phyloP scores from a whole-genome alignment of 345 rosid species.

The Rhodamnia rubescens region DNA sequence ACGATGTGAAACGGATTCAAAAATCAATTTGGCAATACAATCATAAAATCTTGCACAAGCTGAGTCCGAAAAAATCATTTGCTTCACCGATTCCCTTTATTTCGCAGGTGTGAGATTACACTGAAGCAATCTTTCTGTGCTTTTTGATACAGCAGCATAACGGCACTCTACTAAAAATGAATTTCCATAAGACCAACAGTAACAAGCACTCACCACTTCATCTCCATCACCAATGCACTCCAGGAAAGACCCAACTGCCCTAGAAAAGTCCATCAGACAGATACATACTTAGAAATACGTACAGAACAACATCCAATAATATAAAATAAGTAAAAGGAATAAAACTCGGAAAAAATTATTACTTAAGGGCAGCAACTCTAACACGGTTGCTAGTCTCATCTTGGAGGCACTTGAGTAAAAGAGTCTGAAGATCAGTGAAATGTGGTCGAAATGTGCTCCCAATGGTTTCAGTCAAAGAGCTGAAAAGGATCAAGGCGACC shows the following conservation, averaged over 20 bases:
- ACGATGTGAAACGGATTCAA: not conserved
- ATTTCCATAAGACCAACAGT: not conserved
- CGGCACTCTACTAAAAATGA: not conserved
- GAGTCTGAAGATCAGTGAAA: slow-evolving; percentile 81
- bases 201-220: slow-evolving; percentile 63
- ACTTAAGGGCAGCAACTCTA: slow-evolving; percentile 98
- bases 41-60: not conserved
- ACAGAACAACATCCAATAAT: not conserved
- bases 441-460: slow-evolving; percentile 85
- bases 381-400: slow-evolving; percentile 91
- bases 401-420: slow-evolving; percentile 81
- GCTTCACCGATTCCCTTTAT: not conserved
- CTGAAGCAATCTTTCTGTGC: not conserved
- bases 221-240: slow-evolving; percentile 76
- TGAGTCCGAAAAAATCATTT: not conserved
- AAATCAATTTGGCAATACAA: not conserved
- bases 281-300: not conserved
- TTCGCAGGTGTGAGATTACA: not conserved
- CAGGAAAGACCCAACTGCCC: slow-evolving; percentile 97
- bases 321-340: slow-evolving; percentile 1
- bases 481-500: slow-evolving; percentile 97
- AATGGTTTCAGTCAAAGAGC: slow-evolving; percentile 94
- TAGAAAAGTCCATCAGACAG: slow-evolving; percentile 12
- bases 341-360: slow-evolving; percentile 5
- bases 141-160: not conserved